Evolutionary conservation across 345 rosid species (phyloP), one percentile per base, ranked within the genome.

Genomic region (Odontarrhena argentea): DNA sequence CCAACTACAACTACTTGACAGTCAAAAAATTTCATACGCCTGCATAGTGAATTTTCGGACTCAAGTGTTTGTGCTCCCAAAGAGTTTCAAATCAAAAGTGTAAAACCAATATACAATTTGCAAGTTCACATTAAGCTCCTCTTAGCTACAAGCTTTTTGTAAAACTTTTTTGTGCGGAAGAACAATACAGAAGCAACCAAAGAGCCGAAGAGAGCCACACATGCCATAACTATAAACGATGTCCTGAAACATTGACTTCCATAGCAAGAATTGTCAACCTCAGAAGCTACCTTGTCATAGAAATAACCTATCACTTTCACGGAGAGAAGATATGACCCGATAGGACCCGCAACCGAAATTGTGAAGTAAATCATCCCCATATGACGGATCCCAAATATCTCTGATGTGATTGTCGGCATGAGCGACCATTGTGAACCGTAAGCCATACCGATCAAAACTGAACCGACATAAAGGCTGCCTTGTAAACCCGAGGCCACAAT

Each of bases 351-450:
- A 28, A 87, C 53, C 28, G 88, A 86, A 32, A 92, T 85, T 42
- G 98, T 84, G 77, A 86, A 89, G 75, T 83, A 87, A 15, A 92
- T 86, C 11, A 96, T 92, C 7, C 93, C 98, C 91, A 92, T 79
- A 60, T 92, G 92, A 4, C 81, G 24, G 5, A 89, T 77, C 7
- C 98, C 96, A 56, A 89, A 89, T 57, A 92, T 71, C 76, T 92
- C 96, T 0, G 86, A 83, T 0, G 84, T 77, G 9, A 92, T 81
- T 0, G 88, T 87, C 3, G 96, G 96, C 96, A 92, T 83, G 62
- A 92, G 71, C 0, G 96, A 89, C 96, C 96, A 87, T 50, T 82
- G 93, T 4, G 88, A 81, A 55, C 98, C 98, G n/a, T 92, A 89
- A 54, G 91, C 83, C 67, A 86, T 59, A 12, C 96, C 96, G 4